Evolutionary conservation across 345 rosid genomes (phyloP), one percentile per base, ranked within the genome.

Genomic region (Carallia pectinifolia): DNA sequence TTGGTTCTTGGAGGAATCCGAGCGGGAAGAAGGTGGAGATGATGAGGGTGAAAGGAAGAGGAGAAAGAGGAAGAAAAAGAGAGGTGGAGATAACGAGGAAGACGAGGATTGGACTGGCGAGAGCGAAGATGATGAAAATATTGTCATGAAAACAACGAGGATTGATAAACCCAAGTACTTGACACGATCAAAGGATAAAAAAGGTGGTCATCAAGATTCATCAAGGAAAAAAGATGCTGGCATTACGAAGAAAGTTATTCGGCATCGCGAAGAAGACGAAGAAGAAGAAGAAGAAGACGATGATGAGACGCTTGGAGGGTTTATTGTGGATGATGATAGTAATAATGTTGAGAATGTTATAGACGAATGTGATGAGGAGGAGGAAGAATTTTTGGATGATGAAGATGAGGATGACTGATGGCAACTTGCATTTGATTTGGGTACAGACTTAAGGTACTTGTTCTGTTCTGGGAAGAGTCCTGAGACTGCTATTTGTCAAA

Each of bases 221-320:
- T 72, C 67, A 10, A 67, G 63, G 53, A 65, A 37, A 62, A 40
- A 9, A 9, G 68, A 55, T 36, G 69, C 71, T 47, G 63, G 8
- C 56, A 64, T 52, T 54, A 63, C 74, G 66, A 63, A 74, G 76
- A 65, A 50, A 52, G 10, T 39, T 12, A 44, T 44, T 3, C 2
- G 16, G 16, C 16, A 12, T 44, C 15, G 3, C 0, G 3, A 40
- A 40, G 17, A 18, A 27, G 18, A 68, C 17, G 77, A 48, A 40
- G 82, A 65, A 13, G 75, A 38, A 0, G 86, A 73, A 0, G 82
- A 81, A 8, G 85, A 84, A 2, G 87, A 80, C 18, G 88, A 82
- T 27, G 88, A 86, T 76, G 96, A 86, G 61, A 88, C 87, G 2
- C 75, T 92, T 33, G 92, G 92, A 17, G 96, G 91, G 53, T 90